Evolutionary conservation across 2,329 filamentous ascomycete species (phyloP).

Genomic region (Aureobasidium leucospermi): DNA sequence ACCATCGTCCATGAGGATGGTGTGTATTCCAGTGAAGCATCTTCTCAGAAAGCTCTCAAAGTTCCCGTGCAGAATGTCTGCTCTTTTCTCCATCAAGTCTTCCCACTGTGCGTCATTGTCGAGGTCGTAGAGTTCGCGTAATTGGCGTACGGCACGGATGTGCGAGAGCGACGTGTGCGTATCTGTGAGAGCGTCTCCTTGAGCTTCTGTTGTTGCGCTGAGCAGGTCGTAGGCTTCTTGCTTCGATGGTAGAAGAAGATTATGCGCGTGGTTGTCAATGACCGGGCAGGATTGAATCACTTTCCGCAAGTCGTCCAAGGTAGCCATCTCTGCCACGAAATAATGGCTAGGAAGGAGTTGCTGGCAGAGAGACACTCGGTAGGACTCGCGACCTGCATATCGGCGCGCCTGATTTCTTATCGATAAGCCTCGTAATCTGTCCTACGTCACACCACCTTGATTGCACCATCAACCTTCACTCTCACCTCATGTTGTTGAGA

Average conservation of each 20-base stretch:
- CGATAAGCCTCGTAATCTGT: not conserved
- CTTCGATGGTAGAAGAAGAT: constrained; percentile 50
- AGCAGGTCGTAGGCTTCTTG: constrained; percentile 47
- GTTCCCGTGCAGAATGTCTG: constrained; percentile 39
- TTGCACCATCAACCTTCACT: not conserved
- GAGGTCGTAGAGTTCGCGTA: constrained; percentile 58
- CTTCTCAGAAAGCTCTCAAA: constrained; percentile 50
- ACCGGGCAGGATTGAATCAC: constrained; percentile 42
- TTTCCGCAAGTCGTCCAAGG: constrained; percentile 21
- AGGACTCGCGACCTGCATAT: not conserved
- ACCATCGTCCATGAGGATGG: constrained; percentile 72
- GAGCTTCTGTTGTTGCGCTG: constrained; percentile 65
- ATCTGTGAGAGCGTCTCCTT: constrained; percentile 58
- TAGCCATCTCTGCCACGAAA: not conserved
- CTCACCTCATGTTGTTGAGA: not conserved
- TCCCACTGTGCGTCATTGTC: constrained; percentile 51
- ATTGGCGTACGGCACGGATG: constrained; percentile 60
- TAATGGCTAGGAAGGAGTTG: too few species aligned
- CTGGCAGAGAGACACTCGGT: not conserved
- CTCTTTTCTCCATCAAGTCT: constrained; percentile 44
- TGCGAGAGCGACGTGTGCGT: constrained; percentile 59
- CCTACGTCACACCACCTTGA: not conserved
- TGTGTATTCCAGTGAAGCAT: constrained; percentile 66
- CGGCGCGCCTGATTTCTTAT: not conserved
- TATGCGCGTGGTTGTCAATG: constrained; percentile 68